These are phyloP conservation scores for Cardamine occulta DNA, from an alignment of 345 rosid species.

Conservation along the genomic window DNA sequence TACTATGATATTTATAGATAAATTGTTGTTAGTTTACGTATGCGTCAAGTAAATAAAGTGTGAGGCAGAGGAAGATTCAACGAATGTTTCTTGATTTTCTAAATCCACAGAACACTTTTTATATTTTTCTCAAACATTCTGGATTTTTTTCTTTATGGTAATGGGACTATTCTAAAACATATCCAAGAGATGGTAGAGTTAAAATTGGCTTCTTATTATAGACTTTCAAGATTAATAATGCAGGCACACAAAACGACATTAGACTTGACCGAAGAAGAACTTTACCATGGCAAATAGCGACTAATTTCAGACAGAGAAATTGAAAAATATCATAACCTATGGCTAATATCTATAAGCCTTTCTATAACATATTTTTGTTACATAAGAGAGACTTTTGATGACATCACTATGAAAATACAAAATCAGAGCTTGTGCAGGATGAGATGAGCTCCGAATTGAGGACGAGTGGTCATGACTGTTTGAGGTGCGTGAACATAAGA, in stretches of 20 bases:
- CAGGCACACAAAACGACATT: constrained; percentile 16
- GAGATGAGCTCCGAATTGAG: constrained; percentile 67
- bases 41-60: not conserved
- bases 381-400: not conserved
- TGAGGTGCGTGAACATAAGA: constrained; percentile 61
- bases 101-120: not conserved
- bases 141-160: not conserved
- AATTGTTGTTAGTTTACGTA: not conserved
- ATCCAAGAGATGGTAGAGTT: constrained; percentile 23
- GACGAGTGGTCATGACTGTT: constrained; percentile 50
- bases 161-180: not conserved
- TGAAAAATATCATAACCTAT: not conserved
- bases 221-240: constrained; percentile 32
- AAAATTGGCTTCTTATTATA: constrained; percentile 34
- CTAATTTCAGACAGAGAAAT: not conserved
- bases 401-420: not conserved
- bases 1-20: not conserved
- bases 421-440: constrained; percentile 46
- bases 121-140: not conserved
- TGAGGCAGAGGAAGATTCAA: constrained; percentile 23
- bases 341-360: constrained; percentile 7
- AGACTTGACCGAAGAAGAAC: constrained; percentile 17
- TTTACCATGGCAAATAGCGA: not conserved
- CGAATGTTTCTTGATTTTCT: constrained; percentile 5
- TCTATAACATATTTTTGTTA: not conserved